phyloP scores from a whole-genome alignment of 2,329 filamentous ascomycete genomes.

The Verticillium longisporum region DNA sequence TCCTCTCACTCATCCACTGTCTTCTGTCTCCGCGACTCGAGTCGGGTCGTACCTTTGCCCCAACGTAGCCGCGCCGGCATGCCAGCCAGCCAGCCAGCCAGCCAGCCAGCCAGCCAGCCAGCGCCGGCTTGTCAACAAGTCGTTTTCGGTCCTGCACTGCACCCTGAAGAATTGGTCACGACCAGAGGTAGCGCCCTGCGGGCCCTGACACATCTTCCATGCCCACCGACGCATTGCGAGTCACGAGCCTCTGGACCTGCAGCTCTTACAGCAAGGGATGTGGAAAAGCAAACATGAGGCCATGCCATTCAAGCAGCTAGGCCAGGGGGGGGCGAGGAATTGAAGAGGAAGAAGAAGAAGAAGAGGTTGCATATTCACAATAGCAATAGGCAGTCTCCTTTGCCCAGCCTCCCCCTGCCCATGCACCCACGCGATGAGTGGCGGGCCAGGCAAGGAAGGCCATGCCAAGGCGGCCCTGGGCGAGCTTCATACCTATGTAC shows the following conservation, averaged over 20 bases:
- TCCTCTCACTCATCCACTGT: too few relatives aligned
- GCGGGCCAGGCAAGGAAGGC: background rate
- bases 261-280: background rate
- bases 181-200: background rate
- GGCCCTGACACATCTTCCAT: background rate
- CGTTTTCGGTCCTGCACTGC: background rate
- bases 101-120: background rate
- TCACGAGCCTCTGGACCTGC: background rate
- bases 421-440: constrained; percentile 4
- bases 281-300: background rate
- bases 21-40: too few relatives aligned
- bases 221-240: background rate
- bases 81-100: too few relatives aligned
- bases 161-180: background rate
- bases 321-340: background rate
- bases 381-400: background rate
- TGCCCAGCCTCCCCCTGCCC: constrained; percentile 19
- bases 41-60: too few relatives aligned
- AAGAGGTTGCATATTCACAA: background rate
- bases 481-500: background rate
- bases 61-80: too few relatives aligned
- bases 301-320: too few relatives aligned
- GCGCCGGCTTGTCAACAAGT: too few relatives aligned
- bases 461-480: background rate
- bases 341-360: background rate